Conservation (phyloP, 2,329 filamentous ascomycete species). For the Septoria petroselini region DNA sequence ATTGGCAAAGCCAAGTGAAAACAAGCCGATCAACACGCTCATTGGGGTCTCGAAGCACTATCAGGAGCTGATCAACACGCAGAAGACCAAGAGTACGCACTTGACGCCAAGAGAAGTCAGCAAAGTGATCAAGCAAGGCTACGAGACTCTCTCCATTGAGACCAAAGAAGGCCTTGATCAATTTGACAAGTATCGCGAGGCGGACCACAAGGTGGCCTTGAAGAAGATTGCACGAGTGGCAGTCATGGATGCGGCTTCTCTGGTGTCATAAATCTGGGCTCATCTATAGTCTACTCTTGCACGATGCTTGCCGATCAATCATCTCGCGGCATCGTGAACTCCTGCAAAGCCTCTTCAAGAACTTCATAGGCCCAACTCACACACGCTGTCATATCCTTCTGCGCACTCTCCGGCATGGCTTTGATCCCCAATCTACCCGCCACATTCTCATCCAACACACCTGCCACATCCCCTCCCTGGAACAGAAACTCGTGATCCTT, state of each 20-base stretch:
- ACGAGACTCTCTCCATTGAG: slow-evolving; percentile 90
- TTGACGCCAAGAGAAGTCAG: slow-evolving; percentile 81
- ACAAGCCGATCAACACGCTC: slow-evolving; percentile 77
- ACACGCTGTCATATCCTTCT: slow-evolving; percentile 37
- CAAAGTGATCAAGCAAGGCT: slow-evolving; percentile 91
- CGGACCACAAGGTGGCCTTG: slow-evolving; percentile 75
- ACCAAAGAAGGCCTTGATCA: slow-evolving; percentile 80
- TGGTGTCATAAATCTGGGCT: slow-evolving; percentile 28
- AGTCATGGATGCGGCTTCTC: slow-evolving; percentile 60
- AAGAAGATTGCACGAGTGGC: slow-evolving; percentile 83
- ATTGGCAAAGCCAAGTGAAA: slow-evolving; percentile 37
- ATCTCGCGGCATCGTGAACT: slow-evolving; percentile 17
- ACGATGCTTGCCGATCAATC: too few relatives aligned
- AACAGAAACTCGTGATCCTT: slow-evolving; percentile 80
- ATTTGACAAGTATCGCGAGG: slow-evolving; percentile 52
- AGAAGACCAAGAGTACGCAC: slow-evolving; percentile 54
- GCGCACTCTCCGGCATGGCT: slow-evolving; percentile 32
- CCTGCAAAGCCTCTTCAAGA: slow-evolving; percentile 27
- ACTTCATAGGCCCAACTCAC: slow-evolving; percentile 41
- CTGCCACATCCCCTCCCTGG: slow-evolving; percentile 62
- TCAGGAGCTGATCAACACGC: slow-evolving; percentile 70
- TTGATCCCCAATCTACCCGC: slow-evolving; percentile 31
- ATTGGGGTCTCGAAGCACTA: slow-evolving; percentile 84
- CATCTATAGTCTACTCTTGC: too few relatives aligned
- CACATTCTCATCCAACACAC: slow-evolving; percentile 49